Conservation (phyloP, 768 basidiomycete species). For the Psilocybe azurescens region DNA sequence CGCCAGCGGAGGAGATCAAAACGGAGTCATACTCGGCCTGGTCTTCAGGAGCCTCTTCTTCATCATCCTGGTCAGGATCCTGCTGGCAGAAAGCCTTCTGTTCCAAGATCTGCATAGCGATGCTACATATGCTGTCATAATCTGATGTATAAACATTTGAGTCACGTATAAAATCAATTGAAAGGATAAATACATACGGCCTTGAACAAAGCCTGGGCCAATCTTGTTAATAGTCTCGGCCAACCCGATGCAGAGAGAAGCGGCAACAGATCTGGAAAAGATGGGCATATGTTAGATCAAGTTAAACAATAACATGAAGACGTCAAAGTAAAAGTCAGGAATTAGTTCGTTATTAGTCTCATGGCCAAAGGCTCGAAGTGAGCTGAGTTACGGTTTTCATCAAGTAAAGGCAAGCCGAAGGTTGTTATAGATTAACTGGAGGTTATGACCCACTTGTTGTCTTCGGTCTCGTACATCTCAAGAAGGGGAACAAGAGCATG, state of each 20-base stretch:
- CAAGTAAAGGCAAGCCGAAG: conserved; percentile 27
- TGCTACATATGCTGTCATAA: conserved; percentile 77
- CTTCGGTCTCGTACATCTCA: conserved; percentile 92
- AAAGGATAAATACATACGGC: conserved; percentile 51
- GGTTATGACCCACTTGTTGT: conserved; percentile 85
- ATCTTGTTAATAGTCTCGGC: conserved; percentile 92
- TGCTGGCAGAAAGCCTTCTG: conserved; percentile 97
- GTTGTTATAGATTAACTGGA: not conserved
- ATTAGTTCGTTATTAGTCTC: conserved; percentile 52
- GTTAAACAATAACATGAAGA: conserved; percentile 12
- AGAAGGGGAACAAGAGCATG: conserved; percentile 77
- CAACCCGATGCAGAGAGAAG: conserved; percentile 85
- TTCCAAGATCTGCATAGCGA: conserved; percentile 86
- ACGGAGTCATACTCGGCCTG: conserved; percentile 97
- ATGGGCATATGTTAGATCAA: conserved; percentile 11
- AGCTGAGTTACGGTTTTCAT: conserved; percentile 75
- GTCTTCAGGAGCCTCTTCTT: conserved; percentile 84
- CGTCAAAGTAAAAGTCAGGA: conserved; percentile 36
- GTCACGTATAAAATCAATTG: conserved; percentile 10
- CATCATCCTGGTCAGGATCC: conserved; percentile 92
- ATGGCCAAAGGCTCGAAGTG: conserved; percentile 74
- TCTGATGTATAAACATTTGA: conserved; percentile 42
- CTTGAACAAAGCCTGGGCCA: conserved; percentile 85
- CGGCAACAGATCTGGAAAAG: conserved; percentile 76
- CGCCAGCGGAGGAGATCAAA: conserved; percentile 91